phyloP scores from a whole-genome alignment of 768 basidiomycete genomes.

The Pleurotus salmoneostramineus region DNA sequence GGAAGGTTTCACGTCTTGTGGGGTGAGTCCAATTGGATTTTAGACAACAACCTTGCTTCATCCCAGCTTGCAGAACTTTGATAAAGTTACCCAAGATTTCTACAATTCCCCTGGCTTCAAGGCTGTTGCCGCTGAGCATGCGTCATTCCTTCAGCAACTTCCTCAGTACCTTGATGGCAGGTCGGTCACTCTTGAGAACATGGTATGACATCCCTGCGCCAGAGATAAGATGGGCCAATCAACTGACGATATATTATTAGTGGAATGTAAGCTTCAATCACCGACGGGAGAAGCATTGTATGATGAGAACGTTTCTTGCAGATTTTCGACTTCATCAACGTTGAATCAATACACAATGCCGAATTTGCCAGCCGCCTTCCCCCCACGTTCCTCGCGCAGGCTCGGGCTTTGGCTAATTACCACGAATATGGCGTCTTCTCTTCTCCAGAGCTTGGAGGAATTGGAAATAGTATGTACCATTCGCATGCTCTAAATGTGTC shows the following conservation, averaged over 20 bases:
- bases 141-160: slow-evolving; percentile 44
- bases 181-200: slow-evolving; percentile 48
- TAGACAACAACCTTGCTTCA: not conserved
- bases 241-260: slow-evolving; percentile 14
- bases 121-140: slow-evolving; percentile 37
- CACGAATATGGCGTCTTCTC: slow-evolving; percentile 72
- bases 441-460: slow-evolving; percentile 43
- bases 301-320: too few relatives aligned
- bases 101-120: slow-evolving; percentile 52
- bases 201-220: slow-evolving; percentile 35
- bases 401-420: slow-evolving; percentile 62
- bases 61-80: slow-evolving; percentile 38
- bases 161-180: slow-evolving; percentile 52
- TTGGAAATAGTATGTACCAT: slow-evolving; percentile 52
- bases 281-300: too few relatives aligned
- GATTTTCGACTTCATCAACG: slow-evolving; percentile 75
- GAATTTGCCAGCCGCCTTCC: slow-evolving; percentile 48
- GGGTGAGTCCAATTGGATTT: slow-evolving; percentile 27
- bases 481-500: too few relatives aligned
- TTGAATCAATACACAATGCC: slow-evolving; percentile 62
- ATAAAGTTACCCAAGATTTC: slow-evolving; percentile 41
- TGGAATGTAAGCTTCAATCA: slow-evolving; percentile 41
- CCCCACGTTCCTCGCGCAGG: slow-evolving; percentile 44
- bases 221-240: not conserved
- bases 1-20: slow-evolving; percentile 64